phyloP scores from a whole-genome alignment of 495 filamentous ascomycete species.

The Aspergillus diversus region DNA sequence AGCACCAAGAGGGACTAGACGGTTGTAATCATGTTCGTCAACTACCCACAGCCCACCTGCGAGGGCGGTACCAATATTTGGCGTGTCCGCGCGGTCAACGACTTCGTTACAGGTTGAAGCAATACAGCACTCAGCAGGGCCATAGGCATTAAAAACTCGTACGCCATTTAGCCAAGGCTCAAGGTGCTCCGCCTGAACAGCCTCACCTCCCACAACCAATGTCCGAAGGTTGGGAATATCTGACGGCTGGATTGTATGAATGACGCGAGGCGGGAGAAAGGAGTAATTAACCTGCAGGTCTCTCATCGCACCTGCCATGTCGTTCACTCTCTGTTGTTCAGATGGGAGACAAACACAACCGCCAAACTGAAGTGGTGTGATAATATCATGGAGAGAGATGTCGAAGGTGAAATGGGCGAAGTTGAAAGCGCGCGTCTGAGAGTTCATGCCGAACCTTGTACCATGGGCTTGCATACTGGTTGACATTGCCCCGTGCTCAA shows the following conservation, averaged over 20 bases:
- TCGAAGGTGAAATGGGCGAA: conserved; percentile 50
- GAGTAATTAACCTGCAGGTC: conserved; percentile 31
- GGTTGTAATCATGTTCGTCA: conserved; percentile 50
- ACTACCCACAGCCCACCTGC: conserved; percentile 52
- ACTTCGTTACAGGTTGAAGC: conserved; percentile 13
- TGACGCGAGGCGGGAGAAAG: conserved; percentile 22
- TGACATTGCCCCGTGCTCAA: conserved; percentile 43
- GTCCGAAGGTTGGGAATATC: conserved; percentile 13
- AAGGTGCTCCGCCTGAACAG: conserved; percentile 18
- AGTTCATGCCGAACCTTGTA: conserved; percentile 24
- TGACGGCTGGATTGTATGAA: conserved; percentile 17
- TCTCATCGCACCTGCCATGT: conserved; percentile 36
- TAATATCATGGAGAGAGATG: conserved; percentile 41
- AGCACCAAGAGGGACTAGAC: conserved; percentile 52
- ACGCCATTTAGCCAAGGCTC: conserved; percentile 44
- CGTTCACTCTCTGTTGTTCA: conserved; percentile 29
- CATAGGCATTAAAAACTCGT: conserved; percentile 52
- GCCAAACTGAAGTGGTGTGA: conserved; percentile 41
- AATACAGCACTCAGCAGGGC: conserved; percentile 48
- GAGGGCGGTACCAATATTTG: conserved; percentile 41
- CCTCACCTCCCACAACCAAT: conserved; percentile 18
- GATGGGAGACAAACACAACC: conserved; percentile 38
- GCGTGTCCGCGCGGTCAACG: conserved; percentile 1
- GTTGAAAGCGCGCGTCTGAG: conserved; percentile 40
- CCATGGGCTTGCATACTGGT: conserved; percentile 29